Evolutionary conservation across 305 asterid genomes (phyloP), one percentile per base, ranked within the genome.

Genomic region (Fraxinus sp.): DNA sequence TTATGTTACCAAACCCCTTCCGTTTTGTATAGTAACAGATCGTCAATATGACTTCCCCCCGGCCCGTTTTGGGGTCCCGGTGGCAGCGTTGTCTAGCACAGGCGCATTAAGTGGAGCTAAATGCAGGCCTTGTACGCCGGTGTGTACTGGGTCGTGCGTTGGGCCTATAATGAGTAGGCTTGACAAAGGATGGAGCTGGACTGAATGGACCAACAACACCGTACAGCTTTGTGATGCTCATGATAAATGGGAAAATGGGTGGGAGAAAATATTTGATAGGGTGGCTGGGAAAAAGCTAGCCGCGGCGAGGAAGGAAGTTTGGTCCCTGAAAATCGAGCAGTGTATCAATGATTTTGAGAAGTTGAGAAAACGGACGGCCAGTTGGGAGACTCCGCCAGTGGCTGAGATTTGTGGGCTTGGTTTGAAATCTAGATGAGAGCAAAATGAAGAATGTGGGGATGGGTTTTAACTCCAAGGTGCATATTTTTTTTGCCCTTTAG

Each of bases 81-180:
- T 94, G 78, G 96, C 93, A 0, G 86, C 99, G 0, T 1, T 96
- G 84, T 90, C 98, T 26, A 94, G 97, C 82, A 88, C 76, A 3
- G 99, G 98, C 41, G 96, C 98, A 10, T 79, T 96, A 7, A 94
- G 91, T 6, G 99, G 99, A 0, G 95, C 95, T 0, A 94, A 96
- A 77, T 96, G 99, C 84, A 89, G 99, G 89, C 97, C 98, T 0
- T 96, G 99, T 75, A 90, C 33, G 59, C 94, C 98, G 0, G 64
- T 80, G 0, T 96, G 99, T 55, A 88, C 52, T 0, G 93, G 92
- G 26, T 20, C 91, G 0, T 96, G 99, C 7, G 93, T 93, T 10
- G 93, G 90, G 59, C 91, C 90, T 0, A 43, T 90, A 1, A 94
- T 94, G 99, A 74, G 79, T 28, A 78, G 79, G 83, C 87, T 94